Percentiles rank a stretch among this genome's conserved stretches.
phyloP scores from a whole-genome alignment of 352 stramenopile species.

The Phytopythium oedochilum region DNA sequence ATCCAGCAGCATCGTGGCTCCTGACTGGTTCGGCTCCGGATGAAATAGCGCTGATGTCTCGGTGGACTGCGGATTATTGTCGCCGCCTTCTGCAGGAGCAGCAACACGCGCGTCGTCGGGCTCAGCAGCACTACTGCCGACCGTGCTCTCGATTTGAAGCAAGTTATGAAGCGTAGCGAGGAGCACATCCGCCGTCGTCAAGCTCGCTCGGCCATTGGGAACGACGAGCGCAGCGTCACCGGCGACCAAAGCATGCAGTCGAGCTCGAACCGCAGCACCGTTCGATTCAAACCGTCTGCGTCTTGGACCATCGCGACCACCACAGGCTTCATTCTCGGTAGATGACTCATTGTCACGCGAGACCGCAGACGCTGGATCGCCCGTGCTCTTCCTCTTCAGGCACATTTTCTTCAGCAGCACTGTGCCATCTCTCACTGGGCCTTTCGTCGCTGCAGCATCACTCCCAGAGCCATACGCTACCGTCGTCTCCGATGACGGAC shows the following conservation, averaged over 20 bases:
- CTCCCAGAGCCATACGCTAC: not conserved
- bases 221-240: constrained; percentile 18
- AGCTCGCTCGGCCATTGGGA: constrained; percentile 16
- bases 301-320: not conserved
- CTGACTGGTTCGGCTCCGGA: not conserved
- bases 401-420: constrained; percentile 29
- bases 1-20: not conserved
- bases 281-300: not conserved
- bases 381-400: constrained; percentile 44
- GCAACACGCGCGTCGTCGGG: not conserved
- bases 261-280: not conserved
- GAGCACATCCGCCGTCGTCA: constrained; percentile 25
- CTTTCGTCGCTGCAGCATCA: not conserved
- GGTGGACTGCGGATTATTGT: not conserved
- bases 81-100: not conserved
- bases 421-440: not conserved
- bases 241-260: not conserved
- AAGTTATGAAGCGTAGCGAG: constrained; percentile 37
- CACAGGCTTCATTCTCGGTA: not conserved
- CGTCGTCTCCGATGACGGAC: not conserved
- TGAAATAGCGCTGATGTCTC: not conserved
- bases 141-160: constrained; percentile 27
- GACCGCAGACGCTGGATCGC: not conserved
- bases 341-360: not conserved
- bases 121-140: not conserved